Evolutionary conservation across 1,284 basidiomycete species (phyloP).

Genomic region (Puccinia novopanici): DNA sequence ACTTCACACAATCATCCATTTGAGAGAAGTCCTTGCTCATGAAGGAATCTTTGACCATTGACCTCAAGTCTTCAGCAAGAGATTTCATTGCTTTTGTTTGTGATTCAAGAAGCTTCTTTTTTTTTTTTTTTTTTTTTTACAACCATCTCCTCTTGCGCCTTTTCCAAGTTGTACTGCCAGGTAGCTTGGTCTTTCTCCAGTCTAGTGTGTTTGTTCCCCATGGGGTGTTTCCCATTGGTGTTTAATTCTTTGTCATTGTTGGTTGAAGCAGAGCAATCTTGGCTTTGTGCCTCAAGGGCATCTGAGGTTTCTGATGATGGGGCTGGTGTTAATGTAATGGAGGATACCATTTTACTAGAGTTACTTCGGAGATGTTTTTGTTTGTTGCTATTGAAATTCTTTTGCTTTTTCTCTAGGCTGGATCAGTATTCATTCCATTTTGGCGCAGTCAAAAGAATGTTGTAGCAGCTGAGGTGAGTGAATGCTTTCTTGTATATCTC

Average conservation of each 20-base stretch:
- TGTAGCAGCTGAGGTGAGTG: background rate
- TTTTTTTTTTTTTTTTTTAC: too few species aligned
- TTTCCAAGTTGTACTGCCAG: too few species aligned
- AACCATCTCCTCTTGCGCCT: too few species aligned
- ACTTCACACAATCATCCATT: too few species aligned
- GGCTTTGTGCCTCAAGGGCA: background rate
- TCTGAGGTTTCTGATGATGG: background rate
- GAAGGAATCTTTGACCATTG: too few species aligned
- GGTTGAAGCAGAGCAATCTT: background rate
- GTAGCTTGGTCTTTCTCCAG: background rate
- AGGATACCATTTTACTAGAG: background rate
- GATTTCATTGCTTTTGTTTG: too few species aligned
- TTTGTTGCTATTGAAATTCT: background rate
- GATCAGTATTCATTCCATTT: slow-evolving; percentile 10
- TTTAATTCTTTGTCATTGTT: background rate
- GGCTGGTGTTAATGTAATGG: too few species aligned
- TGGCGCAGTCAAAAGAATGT: background rate
- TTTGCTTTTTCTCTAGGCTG: background rate
- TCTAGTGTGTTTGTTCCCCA: background rate
- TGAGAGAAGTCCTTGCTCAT: too few species aligned
- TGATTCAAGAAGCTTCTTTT: too few species aligned
- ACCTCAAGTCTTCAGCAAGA: too few species aligned
- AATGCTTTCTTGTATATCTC: background rate
- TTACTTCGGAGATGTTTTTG: background rate
- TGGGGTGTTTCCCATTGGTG: background rate